Conservation (phyloP, 1,284 basidiomycete genomes). For the Heterobasidion parviporum region DNA sequence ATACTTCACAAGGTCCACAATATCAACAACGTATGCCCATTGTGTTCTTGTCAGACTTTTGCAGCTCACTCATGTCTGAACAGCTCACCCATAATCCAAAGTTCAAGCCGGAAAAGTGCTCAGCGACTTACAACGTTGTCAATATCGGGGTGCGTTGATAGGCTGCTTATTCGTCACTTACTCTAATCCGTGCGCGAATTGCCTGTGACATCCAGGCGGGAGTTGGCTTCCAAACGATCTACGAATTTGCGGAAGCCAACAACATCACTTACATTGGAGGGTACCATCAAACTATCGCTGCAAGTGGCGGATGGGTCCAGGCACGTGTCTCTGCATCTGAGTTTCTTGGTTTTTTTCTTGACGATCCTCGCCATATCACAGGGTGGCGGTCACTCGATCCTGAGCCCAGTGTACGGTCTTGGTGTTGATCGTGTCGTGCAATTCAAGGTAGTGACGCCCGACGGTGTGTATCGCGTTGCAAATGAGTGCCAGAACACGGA, state of each 20-base stretch:
- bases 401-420: constrained; percentile 26
- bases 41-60: background rate
- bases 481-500: constrained; percentile 27
- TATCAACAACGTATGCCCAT: constrained; percentile 17
- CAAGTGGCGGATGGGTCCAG: constrained; percentile 26
- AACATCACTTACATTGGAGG: constrained; percentile 25
- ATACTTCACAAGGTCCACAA: constrained; percentile 12
- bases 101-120: constrained; percentile 19
- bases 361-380: background rate
- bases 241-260: constrained; percentile 22
- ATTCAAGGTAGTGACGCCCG: constrained; percentile 20
- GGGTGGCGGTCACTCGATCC: constrained; percentile 41
- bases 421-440: constrained; percentile 29
- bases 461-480: constrained; percentile 21
- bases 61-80: background rate
- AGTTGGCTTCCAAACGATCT: constrained; percentile 19
- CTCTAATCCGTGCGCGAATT: background rate
- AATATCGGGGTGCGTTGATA: constrained; percentile 17
- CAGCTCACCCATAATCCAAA: constrained; percentile 14
- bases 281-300: constrained; percentile 22
- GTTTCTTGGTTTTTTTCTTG: background rate
- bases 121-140: constrained; percentile 16
- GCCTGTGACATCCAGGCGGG: constrained; percentile 14
- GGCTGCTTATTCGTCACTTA: background rate
- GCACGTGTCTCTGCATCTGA: background rate